phyloP scores from a whole-genome alignment of 2,329 filamentous ascomycete species.

The Fusarium praegraminearum region DNA sequence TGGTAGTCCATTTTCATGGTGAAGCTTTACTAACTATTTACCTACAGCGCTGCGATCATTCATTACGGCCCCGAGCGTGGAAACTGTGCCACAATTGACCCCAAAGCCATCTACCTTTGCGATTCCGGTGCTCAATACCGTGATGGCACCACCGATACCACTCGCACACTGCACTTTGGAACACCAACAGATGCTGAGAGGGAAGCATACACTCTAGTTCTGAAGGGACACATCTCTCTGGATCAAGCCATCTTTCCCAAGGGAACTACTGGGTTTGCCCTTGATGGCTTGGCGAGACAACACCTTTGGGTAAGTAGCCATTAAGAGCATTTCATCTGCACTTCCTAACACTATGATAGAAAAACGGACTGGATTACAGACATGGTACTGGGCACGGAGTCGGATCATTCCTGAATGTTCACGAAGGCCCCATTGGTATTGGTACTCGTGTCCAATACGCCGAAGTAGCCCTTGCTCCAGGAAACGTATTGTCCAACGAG shows the following conservation, averaged over 20 bases:
- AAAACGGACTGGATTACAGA: constrained; percentile 87
- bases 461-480: constrained; percentile 88
- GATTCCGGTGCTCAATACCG: constrained; percentile 97
- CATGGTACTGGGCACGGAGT: constrained; percentile 97
- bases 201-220: constrained; percentile 90
- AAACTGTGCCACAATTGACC: constrained; percentile 85
- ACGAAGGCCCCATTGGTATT: constrained; percentile 96
- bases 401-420: constrained; percentile 94
- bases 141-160: constrained; percentile 96
- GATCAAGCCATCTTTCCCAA: constrained; percentile 92
- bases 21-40: constrained; percentile 5
- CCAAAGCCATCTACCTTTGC: constrained; percentile 88
- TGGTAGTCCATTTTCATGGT: neutral
- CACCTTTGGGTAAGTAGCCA: constrained; percentile 80
- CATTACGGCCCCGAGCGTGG: constrained; percentile 93
- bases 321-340: neutral
- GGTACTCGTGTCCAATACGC: constrained; percentile 91
- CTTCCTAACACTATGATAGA: constrained; percentile 47
- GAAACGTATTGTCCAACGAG: constrained; percentile 96
- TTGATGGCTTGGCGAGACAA: constrained; percentile 90
- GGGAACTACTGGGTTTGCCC: constrained; percentile 91
- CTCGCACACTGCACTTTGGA: constrained; percentile 92
- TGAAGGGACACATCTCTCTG: constrained; percentile 93
- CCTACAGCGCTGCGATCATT: constrained; percentile 85
- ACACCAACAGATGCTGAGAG: constrained; percentile 84